Percentiles rank a stretch among this genome's conserved stretches.
phyloP scores from a whole-genome alignment of 805 yeast species.

The Starmerella stigmatis region DNA sequence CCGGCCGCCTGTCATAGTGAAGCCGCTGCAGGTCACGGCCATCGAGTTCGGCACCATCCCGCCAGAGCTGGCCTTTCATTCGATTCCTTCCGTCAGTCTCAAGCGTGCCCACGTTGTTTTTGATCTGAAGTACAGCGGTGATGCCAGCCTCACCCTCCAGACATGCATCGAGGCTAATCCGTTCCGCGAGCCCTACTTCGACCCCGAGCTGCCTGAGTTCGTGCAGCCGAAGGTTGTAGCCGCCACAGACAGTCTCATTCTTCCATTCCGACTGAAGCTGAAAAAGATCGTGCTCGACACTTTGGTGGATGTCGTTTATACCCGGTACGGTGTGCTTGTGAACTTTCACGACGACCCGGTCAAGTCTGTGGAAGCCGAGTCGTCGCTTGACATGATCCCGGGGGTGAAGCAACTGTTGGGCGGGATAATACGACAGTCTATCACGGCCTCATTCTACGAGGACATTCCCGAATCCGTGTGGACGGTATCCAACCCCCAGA shows the following conservation, averaged over 20 bases:
- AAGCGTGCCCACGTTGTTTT: constrained; percentile 51
- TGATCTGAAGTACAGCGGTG: constrained; percentile 63
- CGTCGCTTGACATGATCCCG: constrained; percentile 30
- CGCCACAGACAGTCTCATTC: constrained; percentile 23
- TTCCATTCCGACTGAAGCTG: constrained; percentile 28
- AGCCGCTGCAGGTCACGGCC: constrained; percentile 50
- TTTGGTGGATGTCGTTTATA: constrained; percentile 28
- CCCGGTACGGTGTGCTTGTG: constrained; percentile 27
- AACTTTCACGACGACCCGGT: constrained; percentile 29
- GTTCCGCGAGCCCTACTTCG: constrained; percentile 31
- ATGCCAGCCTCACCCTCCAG: constrained; percentile 56
- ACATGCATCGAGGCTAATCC: constrained; percentile 74
- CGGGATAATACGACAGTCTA: constrained; percentile 21
- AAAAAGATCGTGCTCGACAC: constrained; percentile 25
- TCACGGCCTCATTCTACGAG: constrained; percentile 28
- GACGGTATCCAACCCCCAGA: constrained; percentile 23
- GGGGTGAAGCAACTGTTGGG: constrained; percentile 25
- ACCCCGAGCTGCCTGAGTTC: constrained; percentile 29
- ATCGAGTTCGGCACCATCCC: constrained; percentile 64
- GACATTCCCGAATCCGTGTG: constrained; percentile 31
- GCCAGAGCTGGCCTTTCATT: constrained; percentile 64
- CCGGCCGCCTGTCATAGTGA: constrained; percentile 29
- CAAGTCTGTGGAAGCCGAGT: constrained; percentile 24
- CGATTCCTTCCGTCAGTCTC: constrained; percentile 42
- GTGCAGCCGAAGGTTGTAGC: constrained; percentile 25